Conservation (phyloP, 1,284 basidiomycete species). For the Ustilago shanxiensis region DNA sequence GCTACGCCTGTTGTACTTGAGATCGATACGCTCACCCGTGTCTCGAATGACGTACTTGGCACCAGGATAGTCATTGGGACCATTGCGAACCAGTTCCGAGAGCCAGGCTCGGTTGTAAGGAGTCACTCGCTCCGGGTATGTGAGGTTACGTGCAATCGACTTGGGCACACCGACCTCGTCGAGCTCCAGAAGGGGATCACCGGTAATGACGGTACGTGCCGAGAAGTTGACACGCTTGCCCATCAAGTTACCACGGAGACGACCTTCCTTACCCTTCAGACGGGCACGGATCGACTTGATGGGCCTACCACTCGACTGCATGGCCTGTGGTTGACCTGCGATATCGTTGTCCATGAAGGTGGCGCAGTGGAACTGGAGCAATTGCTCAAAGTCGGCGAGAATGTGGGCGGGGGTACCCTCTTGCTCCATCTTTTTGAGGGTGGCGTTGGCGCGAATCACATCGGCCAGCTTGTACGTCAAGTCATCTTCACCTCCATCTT, state of each 20-base stretch:
- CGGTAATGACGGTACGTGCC: constrained; percentile 98
- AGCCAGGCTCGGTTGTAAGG: constrained; percentile 96
- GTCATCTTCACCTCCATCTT: constrained; percentile 98
- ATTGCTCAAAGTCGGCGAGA: constrained; percentile 94
- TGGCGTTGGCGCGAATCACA: constrained; percentile 94
- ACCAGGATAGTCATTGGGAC: constrained; percentile 94
- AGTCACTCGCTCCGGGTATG: constrained; percentile 97
- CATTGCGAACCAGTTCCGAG: constrained; percentile 95
- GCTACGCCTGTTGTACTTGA: constrained; percentile 87
- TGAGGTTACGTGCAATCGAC: constrained; percentile 97
- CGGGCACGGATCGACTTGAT: constrained; percentile 98
- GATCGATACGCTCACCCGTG: constrained; percentile 96
- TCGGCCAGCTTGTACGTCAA: constrained; percentile 98
- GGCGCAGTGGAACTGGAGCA: constrained; percentile 93
- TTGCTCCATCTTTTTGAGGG: constrained; percentile 91
- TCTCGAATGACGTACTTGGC: constrained; percentile 97
- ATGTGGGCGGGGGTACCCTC: constrained; percentile 97
- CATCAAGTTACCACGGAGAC: constrained; percentile 97
- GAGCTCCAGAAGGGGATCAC: constrained; percentile 95
- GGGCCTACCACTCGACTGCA: constrained; percentile 97
- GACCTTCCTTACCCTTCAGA: constrained; percentile 98
- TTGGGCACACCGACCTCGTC: constrained; percentile 98
- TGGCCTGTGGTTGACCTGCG: constrained; percentile 94
- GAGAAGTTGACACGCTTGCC: constrained; percentile 99
- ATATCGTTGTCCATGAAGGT: constrained; percentile 99